Conservation (phyloP, 306 rosid species). For the Mimosa pudica region DNA sequence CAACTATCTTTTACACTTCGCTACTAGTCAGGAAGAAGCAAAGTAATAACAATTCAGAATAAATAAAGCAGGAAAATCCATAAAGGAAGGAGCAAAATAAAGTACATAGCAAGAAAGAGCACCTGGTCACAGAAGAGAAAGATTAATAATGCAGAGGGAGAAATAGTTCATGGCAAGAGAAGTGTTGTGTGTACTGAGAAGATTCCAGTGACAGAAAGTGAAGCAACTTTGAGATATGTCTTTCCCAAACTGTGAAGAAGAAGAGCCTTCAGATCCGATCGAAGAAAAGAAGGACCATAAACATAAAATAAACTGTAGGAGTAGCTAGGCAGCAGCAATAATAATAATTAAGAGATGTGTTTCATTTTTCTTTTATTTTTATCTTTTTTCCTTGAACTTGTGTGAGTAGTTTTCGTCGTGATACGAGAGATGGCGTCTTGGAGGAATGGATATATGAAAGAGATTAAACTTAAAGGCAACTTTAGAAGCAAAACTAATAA, state of each 20-base stretch:
- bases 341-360: constrained; percentile 12
- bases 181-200: constrained; percentile 10
- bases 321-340: constrained; percentile 12
- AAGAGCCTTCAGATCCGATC: constrained; percentile 84
- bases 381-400: background rate
- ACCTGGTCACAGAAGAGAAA: constrained; percentile 55
- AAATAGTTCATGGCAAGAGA: constrained; percentile 52
- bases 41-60: constrained; percentile 12
- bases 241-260: constrained; percentile 45
- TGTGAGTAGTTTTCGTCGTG: constrained; percentile 45
- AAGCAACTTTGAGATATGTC: constrained; percentile 43
- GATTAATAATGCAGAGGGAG: constrained; percentile 50
- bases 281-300: constrained; percentile 38
- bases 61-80: background rate
- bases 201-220: constrained; percentile 51
- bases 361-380: background rate
- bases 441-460: constrained; percentile 39
- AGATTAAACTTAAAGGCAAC: constrained; percentile 37
- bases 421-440: constrained; percentile 24
- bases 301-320: constrained; percentile 27
- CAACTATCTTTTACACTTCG: constrained; percentile 37
- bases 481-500: constrained; percentile 51
- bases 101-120: constrained; percentile 33
- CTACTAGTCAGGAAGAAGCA: constrained; percentile 29
- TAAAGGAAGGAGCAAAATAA: constrained; percentile 38